Evolutionary conservation across 2,329 filamentous ascomycete species (phyloP).

Genomic region (Pleoardoris graminearum): DNA sequence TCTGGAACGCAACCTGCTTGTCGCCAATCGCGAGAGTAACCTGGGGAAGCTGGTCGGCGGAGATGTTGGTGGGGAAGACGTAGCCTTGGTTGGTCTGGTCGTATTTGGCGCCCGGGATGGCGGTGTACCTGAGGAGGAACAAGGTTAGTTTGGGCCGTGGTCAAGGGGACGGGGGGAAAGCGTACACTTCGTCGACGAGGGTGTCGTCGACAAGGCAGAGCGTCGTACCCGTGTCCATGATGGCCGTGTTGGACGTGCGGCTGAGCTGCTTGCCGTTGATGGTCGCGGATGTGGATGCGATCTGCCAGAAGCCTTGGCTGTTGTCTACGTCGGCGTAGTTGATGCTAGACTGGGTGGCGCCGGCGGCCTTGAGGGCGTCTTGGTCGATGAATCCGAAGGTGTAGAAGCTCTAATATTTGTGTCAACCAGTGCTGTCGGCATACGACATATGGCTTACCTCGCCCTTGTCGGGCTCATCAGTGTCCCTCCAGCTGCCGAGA

Average conservation of each 20-base stretch:
- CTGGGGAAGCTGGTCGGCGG: slow-evolving; percentile 17
- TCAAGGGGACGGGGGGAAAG: not conserved
- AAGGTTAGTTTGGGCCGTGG: not conserved
- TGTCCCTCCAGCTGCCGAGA: slow-evolving; percentile 25
- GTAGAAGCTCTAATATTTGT: slow-evolving; percentile 21
- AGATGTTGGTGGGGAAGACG: slow-evolving; percentile 51
- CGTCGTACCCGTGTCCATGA: slow-evolving; percentile 71
- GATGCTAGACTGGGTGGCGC: slow-evolving; percentile 53
- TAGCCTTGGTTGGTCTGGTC: slow-evolving; percentile 56
- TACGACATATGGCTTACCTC: slow-evolving; percentile 1
- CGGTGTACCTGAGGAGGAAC: slow-evolving; percentile 45
- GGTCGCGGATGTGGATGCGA: slow-evolving; percentile 57
- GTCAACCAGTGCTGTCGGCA: not conserved
- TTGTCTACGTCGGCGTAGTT: slow-evolving; percentile 59
- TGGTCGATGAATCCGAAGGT: slow-evolving; percentile 60
- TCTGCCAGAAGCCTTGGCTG: slow-evolving; percentile 65
- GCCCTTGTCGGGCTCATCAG: slow-evolving; percentile 23
- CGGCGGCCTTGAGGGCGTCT: slow-evolving; percentile 47
- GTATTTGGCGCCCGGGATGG: slow-evolving; percentile 57
- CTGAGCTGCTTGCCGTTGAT: slow-evolving; percentile 48
- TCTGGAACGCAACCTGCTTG: slow-evolving; percentile 22
- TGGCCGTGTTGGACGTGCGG: slow-evolving; percentile 39
- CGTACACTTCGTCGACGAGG: slow-evolving; percentile 60
- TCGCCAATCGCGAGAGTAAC: slow-evolving; percentile 28
- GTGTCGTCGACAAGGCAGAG: slow-evolving; percentile 61